Base-by-base conservation (phyloP, 1,284 basidiomycete species). In the Porodaedalea pini region DNA sequence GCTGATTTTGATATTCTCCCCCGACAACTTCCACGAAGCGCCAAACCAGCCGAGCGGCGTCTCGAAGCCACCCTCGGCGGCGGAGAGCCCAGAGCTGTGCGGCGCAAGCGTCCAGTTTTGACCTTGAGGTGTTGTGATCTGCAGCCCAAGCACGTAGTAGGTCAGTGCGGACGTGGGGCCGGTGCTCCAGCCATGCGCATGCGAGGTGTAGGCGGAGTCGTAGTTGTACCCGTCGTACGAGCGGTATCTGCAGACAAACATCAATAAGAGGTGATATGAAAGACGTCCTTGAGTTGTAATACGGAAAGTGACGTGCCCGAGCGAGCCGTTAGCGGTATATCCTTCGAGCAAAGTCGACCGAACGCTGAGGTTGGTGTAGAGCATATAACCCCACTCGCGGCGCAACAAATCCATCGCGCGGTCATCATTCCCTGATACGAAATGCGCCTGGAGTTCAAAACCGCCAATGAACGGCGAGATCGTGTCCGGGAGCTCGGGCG, bases 351-450 rank as follows among this genome's bases (percentile, higher is more conserved):
- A 67, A 1, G 77, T 78, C 5, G 78, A 80, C 56, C 79, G 74
- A 2, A 79, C 78, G 56, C 74, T 77, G 52, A 79, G 61, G 59
- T 77, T 76, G 4, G 77, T 79, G 67, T 78, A 76, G 21, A 80
- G 67, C 75, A 80, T 80, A 63, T 79, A 81, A 0, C 79, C 79
- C 79, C 79, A 80, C 63, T 78, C 74, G 29, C 71, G 70, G 17
- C 70, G 71, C 10, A 81, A 62, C 6, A 81, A 69, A 58, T 79
- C 78, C 65, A 81, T 71, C 2, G 77, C 78, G 17, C 75, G 70
- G 17, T 68, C 74, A 44, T 75, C 78, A 62, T 78, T 72, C 6
- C 75, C 76, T 0, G 78, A 72, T 11, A 72, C 70, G 56, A 80
- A 80, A 63, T 81, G 79, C 5, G 78, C 78, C 70, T 78, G 75